Percentiles rank a stretch among this genome's conserved stretches.
Evolutionary conservation across 495 filamentous ascomycete genomes (phyloP).

Genomic region (Barbatosphaeria neglecta): DNA sequence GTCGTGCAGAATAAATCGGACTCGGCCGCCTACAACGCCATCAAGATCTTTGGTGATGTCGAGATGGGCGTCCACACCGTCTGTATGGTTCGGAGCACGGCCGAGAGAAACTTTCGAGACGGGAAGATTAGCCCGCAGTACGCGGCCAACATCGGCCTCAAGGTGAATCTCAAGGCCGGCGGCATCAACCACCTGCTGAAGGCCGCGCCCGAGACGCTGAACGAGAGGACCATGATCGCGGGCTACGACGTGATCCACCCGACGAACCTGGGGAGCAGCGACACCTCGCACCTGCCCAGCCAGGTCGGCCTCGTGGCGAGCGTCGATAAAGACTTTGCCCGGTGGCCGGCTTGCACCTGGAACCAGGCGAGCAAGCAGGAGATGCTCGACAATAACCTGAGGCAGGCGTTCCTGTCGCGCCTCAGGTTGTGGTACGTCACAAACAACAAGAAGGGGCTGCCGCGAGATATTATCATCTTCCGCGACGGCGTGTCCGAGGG

Average conservation of each 20-base stretch:
- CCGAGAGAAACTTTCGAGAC: too few species aligned
- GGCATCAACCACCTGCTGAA: slow-evolving; percentile 61
- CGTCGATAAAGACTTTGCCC: slow-evolving; percentile 46
- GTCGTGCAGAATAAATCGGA: slow-evolving; percentile 40
- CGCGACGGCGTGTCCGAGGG: slow-evolving; percentile 88
- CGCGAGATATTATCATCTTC: slow-evolving; percentile 72
- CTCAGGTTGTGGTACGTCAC: slow-evolving; percentile 49
- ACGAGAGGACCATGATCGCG: slow-evolving; percentile 60
- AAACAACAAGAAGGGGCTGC: slow-evolving; percentile 36
- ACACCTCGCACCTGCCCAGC: slow-evolving; percentile 42
- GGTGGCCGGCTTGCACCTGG: slow-evolving; percentile 57
- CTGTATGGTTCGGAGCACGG: slow-evolving; percentile 43
- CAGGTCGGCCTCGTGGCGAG: slow-evolving; percentile 69
- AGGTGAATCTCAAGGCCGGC: slow-evolving; percentile 79
- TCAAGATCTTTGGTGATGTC: slow-evolving; percentile 60
- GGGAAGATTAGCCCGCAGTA: slow-evolving; percentile 35
- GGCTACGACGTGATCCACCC: slow-evolving; percentile 88
- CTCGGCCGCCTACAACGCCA: slow-evolving; percentile 47
- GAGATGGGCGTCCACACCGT: slow-evolving; percentile 53
- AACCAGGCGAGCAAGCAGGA: slow-evolving; percentile 45
- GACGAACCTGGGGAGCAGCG: slow-evolving; percentile 49
- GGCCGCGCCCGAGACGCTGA: slow-evolving; percentile 40
- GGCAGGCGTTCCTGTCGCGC: slow-evolving; percentile 43
- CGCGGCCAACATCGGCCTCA: slow-evolving; percentile 65
- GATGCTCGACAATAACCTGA: slow-evolving; percentile 48